Conservation (phyloP, 768 basidiomycete genomes). For the Serendipita sp. region DNA sequence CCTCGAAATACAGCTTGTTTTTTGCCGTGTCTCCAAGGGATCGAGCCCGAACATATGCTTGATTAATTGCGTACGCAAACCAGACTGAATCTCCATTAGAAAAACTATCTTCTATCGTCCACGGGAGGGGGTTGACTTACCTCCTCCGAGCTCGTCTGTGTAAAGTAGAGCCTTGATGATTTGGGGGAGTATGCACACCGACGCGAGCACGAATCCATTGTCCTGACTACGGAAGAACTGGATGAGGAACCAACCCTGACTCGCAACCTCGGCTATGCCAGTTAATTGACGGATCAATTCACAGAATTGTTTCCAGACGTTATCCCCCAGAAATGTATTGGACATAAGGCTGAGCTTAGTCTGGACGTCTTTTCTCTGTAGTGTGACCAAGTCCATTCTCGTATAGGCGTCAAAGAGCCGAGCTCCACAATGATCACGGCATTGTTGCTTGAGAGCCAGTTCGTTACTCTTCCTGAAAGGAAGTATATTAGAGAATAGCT, state of each 20-base stretch:
- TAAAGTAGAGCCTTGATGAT: not conserved
- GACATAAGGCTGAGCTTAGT: not conserved
- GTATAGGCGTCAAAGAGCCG: not conserved
- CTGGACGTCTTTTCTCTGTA: conserved; percentile 4
- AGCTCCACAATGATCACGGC: not conserved
- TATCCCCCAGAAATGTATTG: not conserved
- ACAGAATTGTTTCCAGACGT: not conserved
- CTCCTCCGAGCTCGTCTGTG: not conserved
- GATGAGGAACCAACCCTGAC: not conserved
- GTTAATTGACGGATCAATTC: not conserved
- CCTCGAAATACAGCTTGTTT: not conserved
- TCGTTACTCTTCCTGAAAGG: not conserved
- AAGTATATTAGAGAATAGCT: not conserved
- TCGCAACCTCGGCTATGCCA: not conserved
- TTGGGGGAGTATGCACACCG: not conserved
- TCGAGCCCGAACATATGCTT: not conserved
- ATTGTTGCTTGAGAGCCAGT: not conserved
- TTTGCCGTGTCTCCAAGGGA: not conserved
- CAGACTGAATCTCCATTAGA: not conserved
- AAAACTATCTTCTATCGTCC: not conserved
- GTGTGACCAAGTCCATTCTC: not conserved
- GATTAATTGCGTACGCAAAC: conserved; percentile 2
- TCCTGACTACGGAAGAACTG: not conserved
- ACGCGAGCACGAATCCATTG: not conserved
- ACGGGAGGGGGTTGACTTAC: not conserved